phyloP scores from a whole-genome alignment of 179 eudicot genomes.

The Silene coronaria region DNA sequence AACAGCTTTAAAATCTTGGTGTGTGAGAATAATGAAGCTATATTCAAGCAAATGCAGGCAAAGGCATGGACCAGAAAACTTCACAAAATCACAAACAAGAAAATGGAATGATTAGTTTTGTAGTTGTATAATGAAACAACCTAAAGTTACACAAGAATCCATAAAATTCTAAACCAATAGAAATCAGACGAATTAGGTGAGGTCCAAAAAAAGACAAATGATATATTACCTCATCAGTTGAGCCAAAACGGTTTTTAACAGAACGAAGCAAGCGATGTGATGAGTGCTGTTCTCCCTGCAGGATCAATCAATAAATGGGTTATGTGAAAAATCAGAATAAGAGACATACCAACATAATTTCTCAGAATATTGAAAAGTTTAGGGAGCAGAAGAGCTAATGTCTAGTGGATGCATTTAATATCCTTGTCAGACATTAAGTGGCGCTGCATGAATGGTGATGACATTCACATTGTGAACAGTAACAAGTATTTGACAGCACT shows the following conservation, averaged over 20 bases:
- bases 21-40: too few relatives aligned
- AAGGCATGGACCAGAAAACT: constrained; percentile 5
- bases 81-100: constrained; percentile 1
- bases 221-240: constrained; percentile 84
- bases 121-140: not conserved
- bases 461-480: not conserved
- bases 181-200: not conserved
- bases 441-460: not conserved
- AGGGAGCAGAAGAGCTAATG: not conserved
- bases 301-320: not conserved
- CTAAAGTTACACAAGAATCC: not conserved
- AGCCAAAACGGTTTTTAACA: constrained; percentile 92
- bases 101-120: not conserved
- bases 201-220: not conserved
- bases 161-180: not conserved
- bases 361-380: not conserved
- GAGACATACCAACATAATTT: not conserved
- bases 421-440: not conserved
- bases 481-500: not conserved
- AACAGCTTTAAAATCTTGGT: not conserved
- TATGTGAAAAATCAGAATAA: not conserved
- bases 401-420: not conserved
- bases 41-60: not conserved
- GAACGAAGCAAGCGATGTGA: constrained; percentile 91
- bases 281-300: constrained; percentile 87